These are phyloP conservation scores for Auricularia cornea DNA, from an alignment of 768 basidiomycete genomes.

Conservation along the genomic window DNA sequence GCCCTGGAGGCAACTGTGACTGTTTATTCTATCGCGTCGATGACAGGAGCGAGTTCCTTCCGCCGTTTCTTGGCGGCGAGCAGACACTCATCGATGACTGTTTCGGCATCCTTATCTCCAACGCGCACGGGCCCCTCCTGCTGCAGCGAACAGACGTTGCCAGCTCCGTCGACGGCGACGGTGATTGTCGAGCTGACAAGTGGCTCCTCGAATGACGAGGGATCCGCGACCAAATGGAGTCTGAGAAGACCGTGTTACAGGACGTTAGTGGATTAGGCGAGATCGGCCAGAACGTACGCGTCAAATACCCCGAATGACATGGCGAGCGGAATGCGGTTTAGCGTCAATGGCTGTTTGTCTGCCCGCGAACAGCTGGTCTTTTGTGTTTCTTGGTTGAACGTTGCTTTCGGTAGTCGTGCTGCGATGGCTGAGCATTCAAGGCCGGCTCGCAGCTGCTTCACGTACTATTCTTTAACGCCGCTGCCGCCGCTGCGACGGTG, in stretches of 20 bases:
- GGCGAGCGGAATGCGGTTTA: constrained; percentile 39
- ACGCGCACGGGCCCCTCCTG: constrained; percentile 44
- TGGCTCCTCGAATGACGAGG: constrained; percentile 85
- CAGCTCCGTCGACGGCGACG: constrained; percentile 46
- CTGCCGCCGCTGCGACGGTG: constrained; percentile 75
- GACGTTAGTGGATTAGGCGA: neutral
- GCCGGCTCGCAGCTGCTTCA: no score
- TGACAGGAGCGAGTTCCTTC: constrained; percentile 3
- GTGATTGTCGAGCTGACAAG: constrained; percentile 66
- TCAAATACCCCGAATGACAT: constrained; percentile 79
- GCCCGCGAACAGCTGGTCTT: constrained; percentile 55
- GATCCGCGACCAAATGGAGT: constrained; percentile 65
- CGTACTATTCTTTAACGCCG: constrained; percentile 79
- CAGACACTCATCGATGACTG: constrained; percentile 19
- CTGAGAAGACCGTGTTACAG: constrained; percentile 24
- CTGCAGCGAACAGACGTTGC: constrained; percentile 41
- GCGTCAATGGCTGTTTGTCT: constrained; percentile 35
- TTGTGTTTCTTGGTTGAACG: constrained; percentile 57
- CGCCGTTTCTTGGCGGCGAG: constrained; percentile 14
- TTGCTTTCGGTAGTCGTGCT: constrained; percentile 69
- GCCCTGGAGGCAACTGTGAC: neutral
- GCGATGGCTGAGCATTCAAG: neutral
- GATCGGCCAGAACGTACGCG: constrained; percentile 45
- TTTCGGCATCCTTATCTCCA: constrained; percentile 21
- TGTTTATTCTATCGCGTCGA: constrained; percentile 2